phyloP scores from a whole-genome alignment of 23 red algal genomes.

The Gracilariopsis chorda region DNA sequence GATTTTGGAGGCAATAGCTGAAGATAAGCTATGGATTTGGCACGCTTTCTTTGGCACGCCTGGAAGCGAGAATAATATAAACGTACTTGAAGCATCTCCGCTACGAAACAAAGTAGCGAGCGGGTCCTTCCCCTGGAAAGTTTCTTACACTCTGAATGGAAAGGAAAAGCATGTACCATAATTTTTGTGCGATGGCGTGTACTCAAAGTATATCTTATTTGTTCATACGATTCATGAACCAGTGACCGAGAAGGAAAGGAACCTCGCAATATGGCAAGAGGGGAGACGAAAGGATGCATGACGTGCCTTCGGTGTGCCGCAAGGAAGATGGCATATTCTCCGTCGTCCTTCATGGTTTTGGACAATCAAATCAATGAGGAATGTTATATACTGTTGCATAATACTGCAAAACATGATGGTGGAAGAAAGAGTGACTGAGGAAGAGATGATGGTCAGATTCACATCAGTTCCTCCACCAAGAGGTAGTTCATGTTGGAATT shows the following conservation, averaged over 20 bases:
- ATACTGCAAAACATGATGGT: background rate
- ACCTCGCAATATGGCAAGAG: background rate
- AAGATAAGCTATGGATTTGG: slow-evolving; percentile 21
- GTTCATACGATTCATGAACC: background rate
- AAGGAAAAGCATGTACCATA: too few species aligned
- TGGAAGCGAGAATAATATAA: slow-evolving; percentile 23
- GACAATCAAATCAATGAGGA: background rate
- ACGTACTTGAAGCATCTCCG: slow-evolving; percentile 4
- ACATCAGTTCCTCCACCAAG: too few species aligned
- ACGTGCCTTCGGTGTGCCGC: too few species aligned
- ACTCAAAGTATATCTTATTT: background rate
- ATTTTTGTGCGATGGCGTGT: too few species aligned
- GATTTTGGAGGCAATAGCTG: slow-evolving; percentile 6
- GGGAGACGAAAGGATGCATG: background rate
- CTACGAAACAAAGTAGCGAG: slow-evolving; percentile 4
- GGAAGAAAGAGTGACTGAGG: background rate
- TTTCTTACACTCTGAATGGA: too few species aligned
- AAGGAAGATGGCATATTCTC: background rate
- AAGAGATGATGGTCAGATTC: too few species aligned
- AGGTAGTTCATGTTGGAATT: too few species aligned
- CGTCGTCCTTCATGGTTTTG: background rate
- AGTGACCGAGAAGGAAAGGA: background rate
- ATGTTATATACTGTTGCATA: background rate
- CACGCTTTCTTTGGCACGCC: slow-evolving; percentile 34
- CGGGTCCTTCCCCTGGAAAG: background rate